Percentiles rank a stretch among this genome's conserved stretches.
Evolutionary conservation across 2,329 filamentous ascomycete genomes (phyloP).

Genomic region (Colletotrichum truncatum): DNA sequence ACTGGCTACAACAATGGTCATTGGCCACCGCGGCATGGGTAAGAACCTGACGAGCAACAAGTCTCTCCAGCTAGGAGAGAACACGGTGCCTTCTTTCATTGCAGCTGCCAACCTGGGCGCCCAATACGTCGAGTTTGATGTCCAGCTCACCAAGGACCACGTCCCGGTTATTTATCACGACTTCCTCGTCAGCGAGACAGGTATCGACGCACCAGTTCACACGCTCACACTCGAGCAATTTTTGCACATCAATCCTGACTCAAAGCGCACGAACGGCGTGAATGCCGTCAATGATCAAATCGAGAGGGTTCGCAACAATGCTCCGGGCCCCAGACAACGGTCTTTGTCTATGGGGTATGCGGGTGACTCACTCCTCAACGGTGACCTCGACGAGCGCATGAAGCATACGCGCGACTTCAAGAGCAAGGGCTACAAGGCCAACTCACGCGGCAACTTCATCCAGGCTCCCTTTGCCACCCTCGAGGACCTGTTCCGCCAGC

Average conservation of each 20-base stretch:
- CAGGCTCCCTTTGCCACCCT: slow-evolving; percentile 95
- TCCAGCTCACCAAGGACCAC: slow-evolving; percentile 98
- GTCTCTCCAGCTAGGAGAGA: slow-evolving; percentile 94
- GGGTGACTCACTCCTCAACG: slow-evolving; percentile 45
- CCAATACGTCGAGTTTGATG: slow-evolving; percentile 81
- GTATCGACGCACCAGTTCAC: slow-evolving; percentile 95
- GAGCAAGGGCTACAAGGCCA: slow-evolving; percentile 93
- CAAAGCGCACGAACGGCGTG: slow-evolving; percentile 30
- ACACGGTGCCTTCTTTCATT: slow-evolving; percentile 95
- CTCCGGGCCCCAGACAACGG: slow-evolving; percentile 49
- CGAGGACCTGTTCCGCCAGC: slow-evolving; percentile 88
- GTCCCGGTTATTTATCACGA: slow-evolving; percentile 99
- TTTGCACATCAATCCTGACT: slow-evolving; percentile 79
- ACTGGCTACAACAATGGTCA: slow-evolving; percentile 85
- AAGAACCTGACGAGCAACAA: slow-evolving; percentile 88
- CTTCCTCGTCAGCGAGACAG: slow-evolving; percentile 96
- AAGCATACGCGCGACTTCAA: slow-evolving; percentile 97
- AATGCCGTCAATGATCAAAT: slow-evolving; percentile 39
- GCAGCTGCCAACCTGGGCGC: slow-evolving; percentile 93
- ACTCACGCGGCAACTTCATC: slow-evolving; percentile 92
- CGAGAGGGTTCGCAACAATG: slow-evolving; percentile 41
- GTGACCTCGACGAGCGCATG: slow-evolving; percentile 80
- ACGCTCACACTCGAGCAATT: slow-evolving; percentile 96
- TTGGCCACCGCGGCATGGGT: slow-evolving; percentile 79
- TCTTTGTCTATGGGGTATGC: slow-evolving; percentile 65